These are phyloP conservation scores for Lipomyces kockii DNA, from an alignment of 805 yeast genomes.

Conservation along the genomic window DNA sequence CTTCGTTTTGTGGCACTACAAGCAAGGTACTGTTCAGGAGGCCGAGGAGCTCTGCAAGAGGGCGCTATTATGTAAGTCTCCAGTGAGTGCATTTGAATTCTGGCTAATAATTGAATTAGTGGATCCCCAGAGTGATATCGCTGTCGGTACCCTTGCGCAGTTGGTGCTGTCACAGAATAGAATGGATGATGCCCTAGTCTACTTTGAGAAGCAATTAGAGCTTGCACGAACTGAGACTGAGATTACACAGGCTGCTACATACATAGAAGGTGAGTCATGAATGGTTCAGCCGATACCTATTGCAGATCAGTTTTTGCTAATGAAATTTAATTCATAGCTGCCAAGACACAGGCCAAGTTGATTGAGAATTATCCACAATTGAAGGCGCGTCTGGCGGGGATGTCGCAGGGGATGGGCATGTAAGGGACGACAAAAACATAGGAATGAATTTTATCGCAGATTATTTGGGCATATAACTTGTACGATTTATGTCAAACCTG, in stretches of 20 bases:
- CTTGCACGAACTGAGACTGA: conserved; percentile 85
- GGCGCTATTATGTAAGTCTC: conserved; percentile 61
- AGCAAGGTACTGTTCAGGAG: conserved; percentile 53
- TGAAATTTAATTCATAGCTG: conserved; percentile 20
- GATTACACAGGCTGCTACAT: conserved; percentile 85
- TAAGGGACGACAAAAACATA: not conserved
- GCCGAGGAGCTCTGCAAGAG: conserved; percentile 69
- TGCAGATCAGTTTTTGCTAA: not conserved
- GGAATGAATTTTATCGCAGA: not conserved
- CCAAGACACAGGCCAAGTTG: conserved; percentile 59
- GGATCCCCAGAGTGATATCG: conserved; percentile 89
- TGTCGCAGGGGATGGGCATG: conserved; percentile 16
- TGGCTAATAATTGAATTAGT: conserved; percentile 38
- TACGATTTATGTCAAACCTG: not conserved
- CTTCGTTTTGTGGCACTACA: conserved; percentile 51
- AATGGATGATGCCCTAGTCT: conserved; percentile 76
- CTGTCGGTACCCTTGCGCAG: conserved; percentile 90
- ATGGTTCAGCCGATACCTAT: not conserved
- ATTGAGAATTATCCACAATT: conserved; percentile 38
- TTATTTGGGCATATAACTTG: not conserved
- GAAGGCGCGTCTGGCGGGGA: conserved; percentile 31
- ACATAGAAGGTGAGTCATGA: conserved; percentile 72
- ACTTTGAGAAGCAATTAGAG: conserved; percentile 81
- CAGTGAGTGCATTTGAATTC: not conserved
- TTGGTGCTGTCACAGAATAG: conserved; percentile 81